Evolutionary conservation across 495 filamentous ascomycete species (phyloP).

Genomic region (Penicillium robsamsonii): DNA sequence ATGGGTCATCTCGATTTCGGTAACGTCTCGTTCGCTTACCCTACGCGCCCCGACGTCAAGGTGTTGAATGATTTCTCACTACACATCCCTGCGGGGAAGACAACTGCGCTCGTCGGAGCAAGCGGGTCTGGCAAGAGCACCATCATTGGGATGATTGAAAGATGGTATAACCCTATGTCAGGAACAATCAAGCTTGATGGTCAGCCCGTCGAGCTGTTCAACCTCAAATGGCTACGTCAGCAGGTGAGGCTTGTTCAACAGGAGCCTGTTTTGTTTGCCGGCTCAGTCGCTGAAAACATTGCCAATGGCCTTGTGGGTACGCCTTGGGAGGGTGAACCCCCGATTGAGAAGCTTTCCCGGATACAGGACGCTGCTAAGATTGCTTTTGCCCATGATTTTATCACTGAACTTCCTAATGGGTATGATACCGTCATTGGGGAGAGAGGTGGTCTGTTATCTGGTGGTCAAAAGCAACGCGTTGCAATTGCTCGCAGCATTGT

Average conservation of each 20-base stretch:
- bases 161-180: conserved; percentile 77
- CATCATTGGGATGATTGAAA: conserved; percentile 79
- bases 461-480: conserved; percentile 92
- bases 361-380: conserved; percentile 63
- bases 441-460: conserved; percentile 77
- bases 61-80: conserved; percentile 50
- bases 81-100: conserved; percentile 41
- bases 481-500: conserved; percentile 77
- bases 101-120: conserved; percentile 58
- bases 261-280: conserved; percentile 55
- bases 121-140: conserved; percentile 82
- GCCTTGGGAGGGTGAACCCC: conserved; percentile 49
- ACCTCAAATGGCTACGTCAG: conserved; percentile 78
- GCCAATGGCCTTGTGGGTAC: conserved; percentile 67
- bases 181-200: conserved; percentile 74
- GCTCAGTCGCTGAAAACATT: conserved; percentile 77
- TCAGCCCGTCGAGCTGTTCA: conserved; percentile 64
- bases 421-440: conserved; percentile 86
- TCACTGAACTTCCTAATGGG: conserved; percentile 31
- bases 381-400: conserved; percentile 45
- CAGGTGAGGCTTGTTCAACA: conserved; percentile 69
- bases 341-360: conserved; percentile 44
- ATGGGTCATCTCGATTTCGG: conserved; percentile 38
- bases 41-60: conserved; percentile 49
- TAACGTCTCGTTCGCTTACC: conserved; percentile 52